Evolutionary conservation across 768 basidiomycete genomes (phyloP).

Genomic region (Russula virescens): DNA sequence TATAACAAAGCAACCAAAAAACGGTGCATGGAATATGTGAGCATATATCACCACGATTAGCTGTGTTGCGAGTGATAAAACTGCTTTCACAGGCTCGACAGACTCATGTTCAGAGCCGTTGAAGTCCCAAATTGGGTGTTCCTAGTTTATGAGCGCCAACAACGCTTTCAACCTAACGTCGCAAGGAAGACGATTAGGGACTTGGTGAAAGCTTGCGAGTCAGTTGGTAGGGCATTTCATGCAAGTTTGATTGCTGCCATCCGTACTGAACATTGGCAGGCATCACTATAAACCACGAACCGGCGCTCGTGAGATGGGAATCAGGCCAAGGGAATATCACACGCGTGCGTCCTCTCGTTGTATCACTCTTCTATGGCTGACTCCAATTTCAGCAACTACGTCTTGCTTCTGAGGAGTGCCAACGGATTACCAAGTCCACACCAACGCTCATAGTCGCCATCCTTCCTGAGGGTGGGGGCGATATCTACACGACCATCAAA

Average conservation of each 20-base stretch:
- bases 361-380: background rate
- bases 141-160: slow-evolving; percentile 56
- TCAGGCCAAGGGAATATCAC: slow-evolving; percentile 51
- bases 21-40: slow-evolving; percentile 78
- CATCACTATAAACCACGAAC: slow-evolving; percentile 44
- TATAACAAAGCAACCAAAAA: slow-evolving; percentile 42
- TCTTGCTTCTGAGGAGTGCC: slow-evolving; percentile 43
- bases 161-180: slow-evolving; percentile 43
- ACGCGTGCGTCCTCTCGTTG: background rate
- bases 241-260: background rate
- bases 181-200: slow-evolving; percentile 50
- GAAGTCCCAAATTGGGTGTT: slow-evolving; percentile 56
- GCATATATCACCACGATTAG: slow-evolving; percentile 13
- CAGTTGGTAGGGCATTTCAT: slow-evolving; percentile 47
- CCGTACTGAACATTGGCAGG: slow-evolving; percentile 36
- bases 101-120: slow-evolving; percentile 54
- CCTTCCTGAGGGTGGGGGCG: slow-evolving; percentile 43
- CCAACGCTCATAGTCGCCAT: slow-evolving; percentile 16
- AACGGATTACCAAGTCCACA: slow-evolving; percentile 33
- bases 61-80: background rate
- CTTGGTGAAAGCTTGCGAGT: slow-evolving; percentile 41
- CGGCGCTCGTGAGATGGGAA: slow-evolving; percentile 44
- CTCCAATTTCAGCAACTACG: slow-evolving; percentile 39
- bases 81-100: slow-evolving; percentile 51
- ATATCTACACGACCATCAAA: slow-evolving; percentile 73